Conservation (phyloP, 345 rosid species). For the Gossypium stocksii region DNA sequence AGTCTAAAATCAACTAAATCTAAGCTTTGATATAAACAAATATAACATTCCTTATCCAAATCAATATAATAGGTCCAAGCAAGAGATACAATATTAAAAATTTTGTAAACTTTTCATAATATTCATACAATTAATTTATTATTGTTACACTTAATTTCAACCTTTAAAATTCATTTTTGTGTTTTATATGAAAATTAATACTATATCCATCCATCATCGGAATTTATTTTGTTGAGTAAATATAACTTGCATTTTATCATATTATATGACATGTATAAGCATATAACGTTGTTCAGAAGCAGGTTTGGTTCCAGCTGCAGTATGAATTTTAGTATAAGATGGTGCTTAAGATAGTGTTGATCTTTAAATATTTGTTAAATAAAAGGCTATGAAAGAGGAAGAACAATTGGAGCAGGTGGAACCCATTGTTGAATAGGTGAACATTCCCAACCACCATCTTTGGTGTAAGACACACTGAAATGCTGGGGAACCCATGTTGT, state of each 20-base stretch:
- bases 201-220: too few species aligned
- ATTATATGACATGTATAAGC: not conserved
- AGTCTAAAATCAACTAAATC: too few species aligned
- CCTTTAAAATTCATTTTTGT: too few species aligned
- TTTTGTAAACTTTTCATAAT: too few species aligned
- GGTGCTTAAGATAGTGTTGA: not conserved
- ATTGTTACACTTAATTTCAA: not conserved
- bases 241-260: not conserved
- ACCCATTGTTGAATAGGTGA: constrained; percentile 45
- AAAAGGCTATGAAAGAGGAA: constrained; percentile 23
- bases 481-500: constrained; percentile 63
- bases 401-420: constrained; percentile 60
- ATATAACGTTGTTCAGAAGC: not conserved
- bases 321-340: not conserved
- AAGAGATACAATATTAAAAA: too few species aligned
- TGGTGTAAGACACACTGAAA: constrained; percentile 40
- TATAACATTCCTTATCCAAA: too few species aligned
- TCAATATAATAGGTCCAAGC: too few species aligned
- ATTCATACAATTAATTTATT: too few species aligned
- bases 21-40: too few species aligned
- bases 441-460: constrained; percentile 61
- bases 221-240: not conserved
- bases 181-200: too few species aligned
- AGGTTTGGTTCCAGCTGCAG: not conserved
- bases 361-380: not conserved